phyloP scores from a whole-genome alignment of 2,329 filamentous ascomycete genomes.

The Dothistroma septosporum region DNA sequence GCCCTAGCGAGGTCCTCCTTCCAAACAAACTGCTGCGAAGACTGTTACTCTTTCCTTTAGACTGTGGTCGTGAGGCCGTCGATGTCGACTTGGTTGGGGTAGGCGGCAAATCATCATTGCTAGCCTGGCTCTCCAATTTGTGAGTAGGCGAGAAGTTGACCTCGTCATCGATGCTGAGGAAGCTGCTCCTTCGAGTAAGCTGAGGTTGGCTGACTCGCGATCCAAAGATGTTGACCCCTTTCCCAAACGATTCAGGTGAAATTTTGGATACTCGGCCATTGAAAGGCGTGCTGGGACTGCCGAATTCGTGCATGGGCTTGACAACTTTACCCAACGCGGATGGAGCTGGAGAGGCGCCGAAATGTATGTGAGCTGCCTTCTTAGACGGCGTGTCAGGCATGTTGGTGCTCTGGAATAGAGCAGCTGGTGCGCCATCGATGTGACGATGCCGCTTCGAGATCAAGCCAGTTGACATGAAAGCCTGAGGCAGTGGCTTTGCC shows the following conservation, averaged over 20 bases:
- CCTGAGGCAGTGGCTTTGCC: slow-evolving; percentile 71
- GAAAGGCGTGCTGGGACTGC: slow-evolving; percentile 77
- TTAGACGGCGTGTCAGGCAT: slow-evolving; percentile 98
- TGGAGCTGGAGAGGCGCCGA: slow-evolving; percentile 53
- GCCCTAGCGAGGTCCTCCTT: slow-evolving; percentile 43
- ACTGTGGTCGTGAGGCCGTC: slow-evolving; percentile 38
- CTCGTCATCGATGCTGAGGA: slow-evolving; percentile 74
- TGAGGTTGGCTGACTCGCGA: slow-evolving; percentile 49
- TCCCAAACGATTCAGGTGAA: slow-evolving; percentile 64
- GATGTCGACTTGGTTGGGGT: slow-evolving; percentile 80
- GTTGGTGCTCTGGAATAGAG: slow-evolving; percentile 53
- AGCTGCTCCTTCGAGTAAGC: slow-evolving; percentile 60
- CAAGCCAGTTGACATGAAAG: slow-evolving; percentile 90
- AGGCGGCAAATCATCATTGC: slow-evolving; percentile 75
- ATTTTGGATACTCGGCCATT: slow-evolving; percentile 59
- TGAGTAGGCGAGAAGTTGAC: slow-evolving; percentile 55
- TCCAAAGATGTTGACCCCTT: slow-evolving; percentile 60
- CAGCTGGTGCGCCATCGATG: slow-evolving; percentile 60
- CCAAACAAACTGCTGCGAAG: slow-evolving; percentile 49
- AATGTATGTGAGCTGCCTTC: slow-evolving; percentile 70
- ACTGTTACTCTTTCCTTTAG: slow-evolving; percentile 51
- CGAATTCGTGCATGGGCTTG: slow-evolving; percentile 68
- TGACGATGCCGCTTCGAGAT: slow-evolving; percentile 88
- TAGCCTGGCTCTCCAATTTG: slow-evolving; percentile 53
- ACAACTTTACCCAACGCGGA: slow-evolving; percentile 54